Percentiles rank a stretch among this genome's conserved stretches.
Evolutionary conservation across 2,329 filamentous ascomycete genomes (phyloP).

Genomic region (Cercospora canescens): DNA sequence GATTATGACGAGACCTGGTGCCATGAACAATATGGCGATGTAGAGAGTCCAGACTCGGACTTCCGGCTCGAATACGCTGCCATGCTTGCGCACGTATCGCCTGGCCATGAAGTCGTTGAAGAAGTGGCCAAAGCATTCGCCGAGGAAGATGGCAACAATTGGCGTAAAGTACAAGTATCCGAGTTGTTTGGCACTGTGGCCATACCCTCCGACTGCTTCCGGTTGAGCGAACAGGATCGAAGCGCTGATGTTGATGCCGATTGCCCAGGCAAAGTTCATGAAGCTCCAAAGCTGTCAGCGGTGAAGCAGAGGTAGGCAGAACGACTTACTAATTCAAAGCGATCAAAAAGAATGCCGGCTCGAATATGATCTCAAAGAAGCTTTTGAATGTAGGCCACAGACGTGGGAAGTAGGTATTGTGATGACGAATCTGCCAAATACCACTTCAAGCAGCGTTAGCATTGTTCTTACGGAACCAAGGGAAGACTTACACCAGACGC

Average conservation of each 20-base stretch:
- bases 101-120: slow-evolving; percentile 31
- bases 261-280: slow-evolving; percentile 27
- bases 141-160: slow-evolving; percentile 28
- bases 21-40: slow-evolving; percentile 13
- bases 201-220: slow-evolving; percentile 6
- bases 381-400: not conserved
- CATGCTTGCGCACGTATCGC: not conserved
- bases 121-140: slow-evolving; percentile 31
- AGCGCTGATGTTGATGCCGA: slow-evolving; percentile 29
- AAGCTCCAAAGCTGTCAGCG: not conserved
- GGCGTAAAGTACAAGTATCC: slow-evolving; percentile 33
- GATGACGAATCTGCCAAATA: slow-evolving; percentile 12
- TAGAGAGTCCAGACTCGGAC: slow-evolving; percentile 13
- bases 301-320: slow-evolving; percentile 6
- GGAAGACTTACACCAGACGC: not conserved
- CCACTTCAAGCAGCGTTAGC: slow-evolving; percentile 13
- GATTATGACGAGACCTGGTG: slow-evolving; percentile 10
- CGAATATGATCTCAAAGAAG: not conserved
- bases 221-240: slow-evolving; percentile 25
- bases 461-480: not conserved
- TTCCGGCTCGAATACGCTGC: slow-evolving; percentile 11
- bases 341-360: not conserved
- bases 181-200: slow-evolving; percentile 19
- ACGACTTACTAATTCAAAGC: slow-evolving; percentile 6
- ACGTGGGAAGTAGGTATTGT: slow-evolving; percentile 7